phyloP scores from a whole-genome alignment of 345 rosid genomes.

The Fremontodendron californicum region DNA sequence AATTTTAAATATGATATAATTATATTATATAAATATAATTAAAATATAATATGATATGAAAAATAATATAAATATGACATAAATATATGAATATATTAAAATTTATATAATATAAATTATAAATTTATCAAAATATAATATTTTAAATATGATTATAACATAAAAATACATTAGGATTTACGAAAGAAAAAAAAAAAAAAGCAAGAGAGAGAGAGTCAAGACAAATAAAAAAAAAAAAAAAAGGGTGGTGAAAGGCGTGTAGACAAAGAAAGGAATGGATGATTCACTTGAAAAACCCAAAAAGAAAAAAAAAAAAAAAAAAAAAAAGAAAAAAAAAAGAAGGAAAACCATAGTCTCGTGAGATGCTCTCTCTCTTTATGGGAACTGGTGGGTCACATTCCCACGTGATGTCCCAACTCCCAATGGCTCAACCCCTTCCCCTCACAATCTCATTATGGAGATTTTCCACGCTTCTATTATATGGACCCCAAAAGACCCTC shows the following conservation, averaged over 20 bases:
- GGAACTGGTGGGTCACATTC: slow-evolving; percentile 57
- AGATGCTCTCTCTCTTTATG: slow-evolving; percentile 48
- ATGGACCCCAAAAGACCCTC: slow-evolving; percentile 12
- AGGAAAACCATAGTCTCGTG: slow-evolving; percentile 22
- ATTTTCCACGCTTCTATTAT: slow-evolving; percentile 22
- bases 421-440: slow-evolving; percentile 21
- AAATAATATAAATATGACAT: too few relatives aligned
- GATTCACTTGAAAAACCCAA: slow-evolving; percentile 3
- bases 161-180: too few relatives aligned
- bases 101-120: too few relatives aligned
- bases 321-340: background rate
- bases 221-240: background rate
- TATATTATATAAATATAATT: background rate
- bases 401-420: slow-evolving; percentile 72
- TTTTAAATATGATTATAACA: too few relatives aligned
- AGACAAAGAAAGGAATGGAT: slow-evolving; percentile 49
- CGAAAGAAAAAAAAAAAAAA: slow-evolving; percentile 8
- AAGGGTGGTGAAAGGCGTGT: slow-evolving; percentile 45
- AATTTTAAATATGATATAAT: background rate
- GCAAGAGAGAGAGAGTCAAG: background rate
- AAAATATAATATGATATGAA: too few relatives aligned
- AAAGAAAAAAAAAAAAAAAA: background rate
- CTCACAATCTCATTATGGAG: slow-evolving; percentile 19
- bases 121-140: too few relatives aligned
- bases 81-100: too few relatives aligned